Evolutionary conservation across 352 stramenopile genomes (phyloP).

Genomic region (Pythium plurisporium): DNA sequence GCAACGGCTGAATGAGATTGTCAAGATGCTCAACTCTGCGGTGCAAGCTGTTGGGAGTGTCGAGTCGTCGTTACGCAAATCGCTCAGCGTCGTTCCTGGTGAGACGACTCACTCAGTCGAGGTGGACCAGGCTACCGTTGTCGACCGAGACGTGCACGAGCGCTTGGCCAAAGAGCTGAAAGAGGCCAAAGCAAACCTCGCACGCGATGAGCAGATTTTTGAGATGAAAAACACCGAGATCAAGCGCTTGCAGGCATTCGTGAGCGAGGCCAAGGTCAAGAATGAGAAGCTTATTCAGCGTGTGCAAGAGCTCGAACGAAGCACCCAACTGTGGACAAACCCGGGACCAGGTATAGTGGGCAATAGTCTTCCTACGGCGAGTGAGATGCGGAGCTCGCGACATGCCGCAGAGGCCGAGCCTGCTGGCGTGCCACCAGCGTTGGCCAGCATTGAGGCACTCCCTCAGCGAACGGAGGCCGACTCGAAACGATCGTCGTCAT

Average conservation of each 20-base stretch:
- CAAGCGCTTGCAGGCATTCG: constrained; percentile 46
- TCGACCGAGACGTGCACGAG: constrained; percentile 28
- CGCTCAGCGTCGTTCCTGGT: constrained; percentile 15
- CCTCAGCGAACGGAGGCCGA: background rate
- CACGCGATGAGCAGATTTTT: constrained; percentile 79
- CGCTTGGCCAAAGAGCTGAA: constrained; percentile 55
- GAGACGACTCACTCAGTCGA: constrained; percentile 7
- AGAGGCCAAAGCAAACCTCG: constrained; percentile 57
- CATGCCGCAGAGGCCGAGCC: background rate
- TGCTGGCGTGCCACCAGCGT: background rate
- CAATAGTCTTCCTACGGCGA: too few species aligned
- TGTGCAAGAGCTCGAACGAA: constrained; percentile 64
- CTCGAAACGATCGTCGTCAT: constrained; percentile 32
- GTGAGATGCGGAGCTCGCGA: background rate
- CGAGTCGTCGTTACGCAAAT: constrained; percentile 25
- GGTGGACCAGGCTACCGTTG: too few species aligned
- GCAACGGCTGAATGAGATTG: constrained; percentile 76
- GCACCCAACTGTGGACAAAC: constrained; percentile 68
- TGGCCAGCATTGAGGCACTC: background rate
- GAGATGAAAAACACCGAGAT: constrained; percentile 82
- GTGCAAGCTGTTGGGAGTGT: constrained; percentile 62
- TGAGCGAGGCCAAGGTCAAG: constrained; percentile 61
- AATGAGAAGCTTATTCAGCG: constrained; percentile 69
- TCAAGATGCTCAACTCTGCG: constrained; percentile 66
- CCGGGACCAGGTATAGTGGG: too few species aligned